Percentiles rank a stretch among this genome's conserved stretches.
phyloP scores from a whole-genome alignment of 768 basidiomycete species.

The Melanogaster broomeanus region DNA sequence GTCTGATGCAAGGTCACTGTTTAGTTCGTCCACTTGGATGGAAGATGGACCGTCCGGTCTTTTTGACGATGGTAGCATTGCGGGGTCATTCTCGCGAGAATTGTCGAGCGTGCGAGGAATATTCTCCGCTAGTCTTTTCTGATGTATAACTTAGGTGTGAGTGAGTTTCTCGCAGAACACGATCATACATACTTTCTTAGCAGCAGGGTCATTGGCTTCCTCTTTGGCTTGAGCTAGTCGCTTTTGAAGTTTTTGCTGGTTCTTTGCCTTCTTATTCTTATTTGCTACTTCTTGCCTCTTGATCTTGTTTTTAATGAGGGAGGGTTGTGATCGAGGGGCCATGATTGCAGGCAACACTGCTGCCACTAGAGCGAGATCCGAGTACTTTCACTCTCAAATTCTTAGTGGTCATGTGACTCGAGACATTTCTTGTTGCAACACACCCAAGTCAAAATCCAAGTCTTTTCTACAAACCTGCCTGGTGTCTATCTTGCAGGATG shows the following conservation, averaged over 20 bases:
- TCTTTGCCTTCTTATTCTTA: constrained; percentile 77
- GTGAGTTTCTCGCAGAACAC: background rate
- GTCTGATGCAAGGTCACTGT: constrained; percentile 70
- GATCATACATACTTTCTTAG: constrained; percentile 63
- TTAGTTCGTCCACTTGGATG: constrained; percentile 55
- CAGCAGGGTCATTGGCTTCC: constrained; percentile 73
- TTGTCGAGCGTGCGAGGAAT: constrained; percentile 93
- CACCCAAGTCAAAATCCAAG: background rate
- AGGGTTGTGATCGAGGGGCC: constrained; percentile 64
- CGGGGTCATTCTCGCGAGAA: constrained; percentile 79
- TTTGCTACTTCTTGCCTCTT: constrained; percentile 79
- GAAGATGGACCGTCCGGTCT: constrained; percentile 33
- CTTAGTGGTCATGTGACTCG: constrained; percentile 16
- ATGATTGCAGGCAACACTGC: constrained; percentile 35
- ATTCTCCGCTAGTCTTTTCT: constrained; percentile 86
- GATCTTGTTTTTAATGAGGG: constrained; percentile 81
- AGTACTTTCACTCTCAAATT: background rate
- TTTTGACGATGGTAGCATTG: constrained; percentile 35
- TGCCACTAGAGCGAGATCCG: background rate
- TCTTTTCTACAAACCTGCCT: background rate
- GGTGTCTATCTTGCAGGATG: constrained; percentile 19
- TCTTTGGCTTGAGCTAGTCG: constrained; percentile 76
- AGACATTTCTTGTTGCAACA: background rate
- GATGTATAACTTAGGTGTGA: constrained; percentile 26
- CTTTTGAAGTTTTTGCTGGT: constrained; percentile 77